Conservation (phyloP, 108 stramenopile species). For the Bacterosira constricta region DNA sequence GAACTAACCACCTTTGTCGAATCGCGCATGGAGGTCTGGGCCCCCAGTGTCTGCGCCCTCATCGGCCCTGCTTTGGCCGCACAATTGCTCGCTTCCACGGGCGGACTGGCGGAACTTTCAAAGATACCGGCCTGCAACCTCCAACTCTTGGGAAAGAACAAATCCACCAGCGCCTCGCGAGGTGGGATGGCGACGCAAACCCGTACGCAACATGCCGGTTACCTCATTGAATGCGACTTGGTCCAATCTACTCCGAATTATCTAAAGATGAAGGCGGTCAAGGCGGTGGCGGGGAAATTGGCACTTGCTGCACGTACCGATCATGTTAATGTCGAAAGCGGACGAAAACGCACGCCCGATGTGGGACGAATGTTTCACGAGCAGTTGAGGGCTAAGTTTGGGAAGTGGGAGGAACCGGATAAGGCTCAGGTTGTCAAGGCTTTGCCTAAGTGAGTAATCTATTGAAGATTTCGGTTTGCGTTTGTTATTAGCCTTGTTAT, state of each 20-base stretch:
- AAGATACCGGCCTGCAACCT: constrained; percentile 88
- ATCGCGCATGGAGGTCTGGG: constrained; percentile 66
- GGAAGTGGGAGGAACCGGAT: constrained; percentile 93
- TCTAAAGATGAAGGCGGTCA: constrained; percentile 83
- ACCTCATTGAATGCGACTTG: constrained; percentile 85
- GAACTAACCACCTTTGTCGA: constrained; percentile 79
- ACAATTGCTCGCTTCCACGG: constrained; percentile 86
- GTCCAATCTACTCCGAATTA: constrained; percentile 67
- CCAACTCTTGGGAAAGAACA: constrained; percentile 71
- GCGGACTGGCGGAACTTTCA: constrained; percentile 88
- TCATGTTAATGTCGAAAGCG: constrained; percentile 77
- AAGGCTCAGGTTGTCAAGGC: constrained; percentile 91
- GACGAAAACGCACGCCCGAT: constrained; percentile 48
- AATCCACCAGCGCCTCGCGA: constrained; percentile 40
- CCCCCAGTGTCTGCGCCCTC: constrained; percentile 75
- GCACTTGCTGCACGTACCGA: constrained; percentile 80
- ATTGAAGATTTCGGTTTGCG: background rate
- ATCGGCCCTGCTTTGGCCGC: constrained; percentile 88
- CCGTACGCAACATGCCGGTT: constrained; percentile 75
- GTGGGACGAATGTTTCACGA: constrained; percentile 62
- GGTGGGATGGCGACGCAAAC: constrained; percentile 28
- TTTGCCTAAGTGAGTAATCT: constrained; percentile 88
- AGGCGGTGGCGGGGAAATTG: constrained; percentile 87
- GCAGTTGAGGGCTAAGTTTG: constrained; percentile 80
- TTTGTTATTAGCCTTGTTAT: background rate